Percentiles rank a stretch among this genome's conserved stretches.
phyloP scores from a whole-genome alignment of 2,329 filamentous ascomycete genomes.

The Colletotrichum graminicola region DNA sequence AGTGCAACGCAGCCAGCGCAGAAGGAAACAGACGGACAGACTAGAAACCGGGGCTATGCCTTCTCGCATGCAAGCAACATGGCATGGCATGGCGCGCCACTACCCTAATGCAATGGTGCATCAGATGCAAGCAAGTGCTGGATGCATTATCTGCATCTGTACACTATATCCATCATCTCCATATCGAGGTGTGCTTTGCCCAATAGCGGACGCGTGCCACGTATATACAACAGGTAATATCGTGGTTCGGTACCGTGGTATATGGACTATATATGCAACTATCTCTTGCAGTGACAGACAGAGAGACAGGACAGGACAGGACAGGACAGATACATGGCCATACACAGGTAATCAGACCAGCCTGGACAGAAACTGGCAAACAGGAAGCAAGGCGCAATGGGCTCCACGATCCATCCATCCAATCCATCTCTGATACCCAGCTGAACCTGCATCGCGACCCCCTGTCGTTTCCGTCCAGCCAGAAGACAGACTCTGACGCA shows the following conservation, averaged over 20 bases:
- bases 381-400: constrained; percentile 21
- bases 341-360: constrained; percentile 2
- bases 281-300: background rate
- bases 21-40: constrained; percentile 1
- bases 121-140: constrained; percentile 23
- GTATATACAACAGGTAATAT: background rate
- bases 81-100: background rate
- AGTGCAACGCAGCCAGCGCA: constrained; percentile 2
- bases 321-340: background rate
- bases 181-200: constrained; percentile 20
- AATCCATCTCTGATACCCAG: background rate
- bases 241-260: background rate
- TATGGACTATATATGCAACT: background rate
- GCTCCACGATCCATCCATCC: background rate
- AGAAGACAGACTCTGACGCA: constrained; percentile 28
- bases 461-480: constrained; percentile 31
- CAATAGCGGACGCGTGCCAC: background rate
- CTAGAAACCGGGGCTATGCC: background rate
- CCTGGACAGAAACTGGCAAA: constrained; percentile 6
- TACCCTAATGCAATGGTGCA: constrained; percentile 6
- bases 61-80: background rate
- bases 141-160: constrained; percentile 28
- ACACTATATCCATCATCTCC: background rate
- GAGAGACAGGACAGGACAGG: background rate
- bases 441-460: constrained; percentile 27